phyloP scores from a whole-genome alignment of 2,329 filamentous ascomycete genomes.

The Teratosphaeria destructans region DNA sequence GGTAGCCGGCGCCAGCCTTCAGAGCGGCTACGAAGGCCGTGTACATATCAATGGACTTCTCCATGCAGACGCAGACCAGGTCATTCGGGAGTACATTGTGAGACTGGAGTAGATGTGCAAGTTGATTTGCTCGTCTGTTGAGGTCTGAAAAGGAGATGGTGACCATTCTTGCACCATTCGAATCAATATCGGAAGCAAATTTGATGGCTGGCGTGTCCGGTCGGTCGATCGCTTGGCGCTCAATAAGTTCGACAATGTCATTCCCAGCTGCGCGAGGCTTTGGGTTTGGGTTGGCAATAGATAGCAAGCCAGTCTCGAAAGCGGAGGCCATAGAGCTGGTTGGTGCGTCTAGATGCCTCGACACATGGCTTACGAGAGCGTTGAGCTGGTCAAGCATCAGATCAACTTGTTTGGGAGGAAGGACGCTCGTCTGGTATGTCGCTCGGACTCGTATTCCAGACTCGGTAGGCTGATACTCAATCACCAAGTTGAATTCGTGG shows the following conservation, averaged over 20 bases:
- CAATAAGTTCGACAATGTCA: slow-evolving; percentile 39
- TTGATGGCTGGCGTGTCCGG: slow-evolving; percentile 53
- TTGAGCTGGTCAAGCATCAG: slow-evolving; percentile 54
- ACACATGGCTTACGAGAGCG: slow-evolving; percentile 36
- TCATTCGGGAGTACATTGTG: slow-evolving; percentile 41
- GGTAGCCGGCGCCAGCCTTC: slow-evolving; percentile 66
- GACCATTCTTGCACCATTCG: slow-evolving; percentile 26
- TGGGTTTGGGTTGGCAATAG: slow-evolving; percentile 33
- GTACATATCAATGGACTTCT: slow-evolving; percentile 66
- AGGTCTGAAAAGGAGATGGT: slow-evolving; percentile 55
- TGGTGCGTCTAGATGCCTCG: slow-evolving; percentile 26
- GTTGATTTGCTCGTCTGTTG: slow-evolving; percentile 51
- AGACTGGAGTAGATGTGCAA: slow-evolving; percentile 48
- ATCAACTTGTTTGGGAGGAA: slow-evolving; percentile 47
- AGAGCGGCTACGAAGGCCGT: slow-evolving; percentile 61
- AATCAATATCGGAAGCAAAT: slow-evolving; percentile 46
- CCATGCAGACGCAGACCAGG: slow-evolving; percentile 63
- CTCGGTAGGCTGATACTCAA: slow-evolving; percentile 61
- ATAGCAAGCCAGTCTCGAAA: slow-evolving; percentile 22
- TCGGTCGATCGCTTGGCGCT: slow-evolving; percentile 37
- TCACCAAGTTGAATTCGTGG: slow-evolving; percentile 63
- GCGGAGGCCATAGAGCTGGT: slow-evolving; percentile 24
- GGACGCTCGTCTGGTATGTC: slow-evolving; percentile 43
- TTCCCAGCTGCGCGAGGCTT: slow-evolving; percentile 11
- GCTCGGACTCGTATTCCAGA: slow-evolving; percentile 40